Base-by-base conservation (phyloP, 495 filamentous ascomycete species). In the Pyronema omphalodes region DNA sequence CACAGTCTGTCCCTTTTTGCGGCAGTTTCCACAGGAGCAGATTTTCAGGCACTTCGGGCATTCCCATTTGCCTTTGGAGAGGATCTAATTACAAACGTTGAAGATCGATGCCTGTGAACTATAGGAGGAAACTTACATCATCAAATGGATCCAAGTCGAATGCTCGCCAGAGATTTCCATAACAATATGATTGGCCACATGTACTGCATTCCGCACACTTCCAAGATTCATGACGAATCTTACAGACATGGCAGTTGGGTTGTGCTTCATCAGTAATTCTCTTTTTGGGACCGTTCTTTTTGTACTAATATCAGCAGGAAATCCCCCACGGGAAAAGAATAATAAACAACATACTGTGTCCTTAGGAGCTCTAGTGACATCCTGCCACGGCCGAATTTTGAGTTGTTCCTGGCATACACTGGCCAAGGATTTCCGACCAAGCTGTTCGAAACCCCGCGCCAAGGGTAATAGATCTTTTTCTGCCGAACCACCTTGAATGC, bases 371-470 rank as follows among this genome's bases (percentile, higher is more conserved):
- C 72, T 74, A 14, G 67, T 73, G 44, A 76, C 68, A 60, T 79
- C 76, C 14, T 71, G 73, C 64, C 69, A 80, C 0, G 88, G 87
- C 46, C 91, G 75, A 44, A 70, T 66, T 54, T 75, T 76, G 37
- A 95, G 70, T 58, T 94, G 83, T 58, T 89, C 81, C 61, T 94
- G 88, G 63, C 88, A 96, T 19, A 94, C 78, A 56, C 93, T 79
- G 4, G 91, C 89, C 0, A 93, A 70, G 0, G 88, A 79, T 60
- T 84, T 93, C 61, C 78, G 85, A 18, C 72, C 74, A 11, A 76
- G 59, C 41, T 71, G 72, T 55, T 74, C 73, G 15, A 79, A 75
- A 47, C 81, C 84, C 51, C 80, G 69, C 43, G 76, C 69, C 18
- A 94, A 70, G 7, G 77, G 71, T 12, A 29, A 46, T 23, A 77